Evolutionary conservation across 2,329 filamentous ascomycete species (phyloP).

Genomic region (Venturiaceae sp.): DNA sequence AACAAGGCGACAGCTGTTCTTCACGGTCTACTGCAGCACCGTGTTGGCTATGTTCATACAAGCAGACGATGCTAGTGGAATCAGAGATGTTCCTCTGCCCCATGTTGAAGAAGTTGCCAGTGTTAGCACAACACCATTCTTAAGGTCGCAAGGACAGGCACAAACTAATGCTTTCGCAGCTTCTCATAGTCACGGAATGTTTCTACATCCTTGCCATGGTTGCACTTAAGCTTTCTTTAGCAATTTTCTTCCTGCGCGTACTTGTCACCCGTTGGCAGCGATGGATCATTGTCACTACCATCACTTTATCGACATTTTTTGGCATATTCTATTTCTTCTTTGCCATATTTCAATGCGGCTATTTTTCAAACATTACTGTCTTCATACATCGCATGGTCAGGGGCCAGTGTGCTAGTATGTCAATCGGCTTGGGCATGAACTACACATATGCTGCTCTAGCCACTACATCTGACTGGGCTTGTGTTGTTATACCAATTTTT

Average conservation of each 20-base stretch:
- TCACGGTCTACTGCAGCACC: constrained; percentile 13
- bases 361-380: constrained; percentile 9
- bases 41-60: constrained; percentile 8
- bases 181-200: constrained; percentile 23
- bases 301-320: constrained; percentile 20
- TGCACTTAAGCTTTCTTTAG: constrained; percentile 33
- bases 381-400: neutral
- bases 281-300: constrained; percentile 15
- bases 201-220: constrained; percentile 30
- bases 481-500: constrained; percentile 29
- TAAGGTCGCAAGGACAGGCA: neutral
- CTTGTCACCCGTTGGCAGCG: constrained; percentile 29
- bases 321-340: constrained; percentile 20
- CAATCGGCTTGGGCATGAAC: constrained; percentile 6
- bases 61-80: neutral
- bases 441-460: constrained; percentile 20
- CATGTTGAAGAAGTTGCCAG: neutral
- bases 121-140: neutral
- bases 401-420: constrained; percentile 2
- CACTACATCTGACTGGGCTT: constrained; percentile 23
- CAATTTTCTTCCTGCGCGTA: constrained; percentile 34
- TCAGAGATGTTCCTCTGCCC: constrained; percentile 3
- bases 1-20: constrained; percentile 17
- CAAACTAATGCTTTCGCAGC: constrained; percentile 13
- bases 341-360: constrained; percentile 21